phyloP scores from a whole-genome alignment of 768 basidiomycete genomes.

The Psilocybe azurescens region DNA sequence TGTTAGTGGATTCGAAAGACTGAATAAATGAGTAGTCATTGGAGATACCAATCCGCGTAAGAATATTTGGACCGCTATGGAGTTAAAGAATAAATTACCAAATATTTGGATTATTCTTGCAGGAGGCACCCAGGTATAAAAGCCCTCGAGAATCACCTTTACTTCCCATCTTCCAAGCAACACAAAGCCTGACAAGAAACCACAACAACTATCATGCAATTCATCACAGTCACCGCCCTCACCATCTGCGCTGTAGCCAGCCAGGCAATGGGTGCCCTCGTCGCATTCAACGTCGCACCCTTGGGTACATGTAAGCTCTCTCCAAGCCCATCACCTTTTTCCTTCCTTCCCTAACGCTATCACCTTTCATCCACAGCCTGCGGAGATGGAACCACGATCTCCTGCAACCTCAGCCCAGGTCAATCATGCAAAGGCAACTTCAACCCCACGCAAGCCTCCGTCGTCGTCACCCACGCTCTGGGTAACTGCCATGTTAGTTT shows the following conservation, averaged over 20 bases:
- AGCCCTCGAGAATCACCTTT: too few relatives aligned
- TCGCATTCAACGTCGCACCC: conserved; percentile 3
- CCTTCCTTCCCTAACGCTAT: neutral
- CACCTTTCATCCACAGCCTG: neutral
- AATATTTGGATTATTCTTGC: too few relatives aligned
- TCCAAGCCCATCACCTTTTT: neutral
- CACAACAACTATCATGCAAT: neutral
- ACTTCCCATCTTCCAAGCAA: too few relatives aligned
- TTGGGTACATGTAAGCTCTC: neutral
- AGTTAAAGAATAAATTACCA: too few relatives aligned
- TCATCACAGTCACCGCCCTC: neutral
- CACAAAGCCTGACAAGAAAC: too few relatives aligned
- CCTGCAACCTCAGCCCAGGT: neutral
- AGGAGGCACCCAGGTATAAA: too few relatives aligned
- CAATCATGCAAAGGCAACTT: conserved; percentile 4
- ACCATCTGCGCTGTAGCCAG: neutral
- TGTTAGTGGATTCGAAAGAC: too few relatives aligned
- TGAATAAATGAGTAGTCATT: too few relatives aligned
- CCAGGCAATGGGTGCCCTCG: neutral
- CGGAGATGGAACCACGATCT: conserved; percentile 2
- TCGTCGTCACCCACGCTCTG: conserved; percentile 7
- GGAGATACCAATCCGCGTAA: too few relatives aligned
- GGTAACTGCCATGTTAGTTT: conserved; percentile 3
- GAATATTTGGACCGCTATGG: too few relatives aligned
- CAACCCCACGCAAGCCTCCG: neutral